Evolutionary conservation across 208 protist species (phyloP).

Genomic region (Leishmania turanica): DNA sequence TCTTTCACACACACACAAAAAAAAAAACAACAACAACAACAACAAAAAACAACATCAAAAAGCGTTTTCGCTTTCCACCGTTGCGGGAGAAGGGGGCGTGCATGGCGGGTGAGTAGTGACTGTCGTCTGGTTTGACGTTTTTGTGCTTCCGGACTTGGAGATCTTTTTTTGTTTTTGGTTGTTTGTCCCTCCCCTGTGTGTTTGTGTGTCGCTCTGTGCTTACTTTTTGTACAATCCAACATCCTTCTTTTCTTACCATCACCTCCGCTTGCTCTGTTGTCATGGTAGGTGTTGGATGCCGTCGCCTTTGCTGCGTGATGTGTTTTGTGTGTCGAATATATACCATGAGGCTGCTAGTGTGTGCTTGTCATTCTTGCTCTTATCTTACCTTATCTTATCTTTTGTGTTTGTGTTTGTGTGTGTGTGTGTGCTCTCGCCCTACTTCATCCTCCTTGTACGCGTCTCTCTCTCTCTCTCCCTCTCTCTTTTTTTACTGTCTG

Average conservation of each 20-base stretch:
- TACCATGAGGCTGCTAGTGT: background rate
- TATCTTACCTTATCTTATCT: too few species aligned
- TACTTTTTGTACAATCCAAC: background rate
- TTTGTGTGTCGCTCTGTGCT: background rate
- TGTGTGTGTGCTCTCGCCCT: background rate
- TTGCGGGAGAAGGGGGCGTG: background rate
- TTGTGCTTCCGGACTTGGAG: background rate
- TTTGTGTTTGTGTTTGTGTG: too few species aligned
- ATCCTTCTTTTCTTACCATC: background rate
- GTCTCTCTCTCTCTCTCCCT: background rate
- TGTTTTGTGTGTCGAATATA: background rate
- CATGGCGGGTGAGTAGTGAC: background rate
- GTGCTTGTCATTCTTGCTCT: background rate
- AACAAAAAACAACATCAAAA: too few species aligned
- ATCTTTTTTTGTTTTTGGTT: background rate
- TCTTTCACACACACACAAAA: too few species aligned
- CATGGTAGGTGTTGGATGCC: background rate
- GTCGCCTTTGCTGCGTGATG: background rate
- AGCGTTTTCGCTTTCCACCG: background rate
- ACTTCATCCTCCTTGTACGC: background rate
- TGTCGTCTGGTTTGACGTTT: background rate
- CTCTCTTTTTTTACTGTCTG: background rate
- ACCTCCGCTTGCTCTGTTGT: background rate
- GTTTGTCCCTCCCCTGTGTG: background rate
- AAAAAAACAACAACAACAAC: too few species aligned